Evolutionary conservation across 345 rosid genomes (phyloP).

Genomic region (Toxicodendron radicans): DNA sequence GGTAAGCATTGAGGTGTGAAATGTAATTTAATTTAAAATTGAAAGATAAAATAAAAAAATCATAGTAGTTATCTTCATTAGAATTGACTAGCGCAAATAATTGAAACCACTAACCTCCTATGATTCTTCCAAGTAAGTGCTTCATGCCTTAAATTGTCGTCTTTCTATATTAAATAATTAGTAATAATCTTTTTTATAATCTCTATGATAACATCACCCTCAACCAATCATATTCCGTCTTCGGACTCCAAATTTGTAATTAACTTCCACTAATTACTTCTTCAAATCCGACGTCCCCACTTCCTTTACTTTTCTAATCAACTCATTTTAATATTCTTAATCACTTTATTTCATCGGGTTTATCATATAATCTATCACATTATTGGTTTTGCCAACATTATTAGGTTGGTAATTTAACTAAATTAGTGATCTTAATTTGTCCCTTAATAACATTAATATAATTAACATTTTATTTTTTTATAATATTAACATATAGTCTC

Average conservation of each 20-base stretch:
- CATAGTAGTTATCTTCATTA: conserved; percentile 12
- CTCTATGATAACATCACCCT: conserved; percentile 28
- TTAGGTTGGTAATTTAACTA: too few species aligned
- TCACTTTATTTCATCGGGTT: neutral
- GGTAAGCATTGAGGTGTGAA: conserved; percentile 16
- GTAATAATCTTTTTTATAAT: conserved; percentile 24
- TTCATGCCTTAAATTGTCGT: conserved; percentile 31
- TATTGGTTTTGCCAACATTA: too few species aligned
- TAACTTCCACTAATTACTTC: conserved; percentile 26
- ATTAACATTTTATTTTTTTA: too few species aligned
- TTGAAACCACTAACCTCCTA: conserved; percentile 19
- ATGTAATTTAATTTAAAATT: neutral
- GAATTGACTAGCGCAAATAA: conserved; percentile 25
- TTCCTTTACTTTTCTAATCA: conserved; percentile 10
- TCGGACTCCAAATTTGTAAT: conserved; percentile 33
- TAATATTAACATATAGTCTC: too few species aligned
- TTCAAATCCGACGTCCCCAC: conserved; percentile 33
- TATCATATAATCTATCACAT: neutral
- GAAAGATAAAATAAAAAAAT: neutral
- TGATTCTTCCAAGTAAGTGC: conserved; percentile 32
- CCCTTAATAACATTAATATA: too few species aligned
- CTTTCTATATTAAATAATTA: conserved; percentile 11
- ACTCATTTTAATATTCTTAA: conserved; percentile 19
- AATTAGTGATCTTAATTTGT: too few species aligned
- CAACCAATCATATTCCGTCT: conserved; percentile 24